Conservation (phyloP, 2,329 filamentous ascomycete species). For the Rutstroemia sp. region DNA sequence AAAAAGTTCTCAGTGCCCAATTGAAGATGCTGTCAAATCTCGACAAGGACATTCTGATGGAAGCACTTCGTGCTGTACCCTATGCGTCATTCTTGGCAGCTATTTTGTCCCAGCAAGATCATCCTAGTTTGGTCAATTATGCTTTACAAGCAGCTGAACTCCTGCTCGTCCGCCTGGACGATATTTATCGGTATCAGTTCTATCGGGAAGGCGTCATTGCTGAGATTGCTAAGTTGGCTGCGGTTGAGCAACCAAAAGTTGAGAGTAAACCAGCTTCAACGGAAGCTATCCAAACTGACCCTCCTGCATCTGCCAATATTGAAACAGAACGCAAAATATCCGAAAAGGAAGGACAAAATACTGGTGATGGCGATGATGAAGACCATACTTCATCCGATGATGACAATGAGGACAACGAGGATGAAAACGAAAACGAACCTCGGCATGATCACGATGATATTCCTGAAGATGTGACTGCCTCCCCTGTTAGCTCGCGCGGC, state of each 20-base stretch:
- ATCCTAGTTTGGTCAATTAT: slow-evolving; percentile 76
- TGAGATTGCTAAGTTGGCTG: slow-evolving; percentile 77
- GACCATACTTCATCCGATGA: slow-evolving; percentile 40
- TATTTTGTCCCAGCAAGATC: slow-evolving; percentile 92
- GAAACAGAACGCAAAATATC: slow-evolving; percentile 27
- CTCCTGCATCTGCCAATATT: slow-evolving; percentile 27
- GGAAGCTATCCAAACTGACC: slow-evolving; percentile 14
- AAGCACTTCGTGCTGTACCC: slow-evolving; percentile 78
- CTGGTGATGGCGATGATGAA: slow-evolving; percentile 35
- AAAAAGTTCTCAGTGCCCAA: slow-evolving; percentile 93
- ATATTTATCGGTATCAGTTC: slow-evolving; percentile 91
- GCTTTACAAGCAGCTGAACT: slow-evolving; percentile 87
- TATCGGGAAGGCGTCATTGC: slow-evolving; percentile 93
- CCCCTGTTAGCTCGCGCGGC: slow-evolving; percentile 44
- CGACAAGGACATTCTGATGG: slow-evolving; percentile 75
- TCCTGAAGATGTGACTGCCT: slow-evolving; percentile 36
- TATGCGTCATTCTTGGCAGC: slow-evolving; percentile 95
- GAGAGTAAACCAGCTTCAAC: slow-evolving; percentile 14
- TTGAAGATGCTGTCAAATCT: slow-evolving; percentile 96
- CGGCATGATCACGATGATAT: slow-evolving; percentile 44
- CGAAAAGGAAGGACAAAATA: slow-evolving; percentile 22
- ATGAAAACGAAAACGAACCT: slow-evolving; percentile 35
- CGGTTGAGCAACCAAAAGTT: slow-evolving; percentile 21
- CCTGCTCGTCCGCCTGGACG: slow-evolving; percentile 72
- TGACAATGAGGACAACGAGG: slow-evolving; percentile 39